phyloP scores from a whole-genome alignment of 2,329 filamentous ascomycete species.

The Fusarium kyushuense region DNA sequence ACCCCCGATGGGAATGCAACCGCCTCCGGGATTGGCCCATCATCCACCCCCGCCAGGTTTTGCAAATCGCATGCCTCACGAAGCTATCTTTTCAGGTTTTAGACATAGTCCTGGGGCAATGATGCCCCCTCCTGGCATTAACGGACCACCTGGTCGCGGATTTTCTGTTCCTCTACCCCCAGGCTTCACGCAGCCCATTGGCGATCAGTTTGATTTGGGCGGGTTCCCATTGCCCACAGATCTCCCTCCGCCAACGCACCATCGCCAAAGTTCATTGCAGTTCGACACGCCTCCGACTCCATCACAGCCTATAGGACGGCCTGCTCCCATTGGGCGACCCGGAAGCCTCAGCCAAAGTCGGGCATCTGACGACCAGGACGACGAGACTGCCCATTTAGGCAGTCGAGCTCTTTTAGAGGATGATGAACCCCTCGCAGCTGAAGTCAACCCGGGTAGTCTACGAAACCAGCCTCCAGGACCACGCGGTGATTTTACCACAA shows the following conservation, averaged over 20 bases:
- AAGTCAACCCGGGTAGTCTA: constrained; percentile 51
- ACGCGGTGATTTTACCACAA: constrained; percentile 56
- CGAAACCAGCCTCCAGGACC: constrained; percentile 66
- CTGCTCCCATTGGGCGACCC: constrained; percentile 88
- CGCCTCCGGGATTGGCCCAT: constrained; percentile 55
- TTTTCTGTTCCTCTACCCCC: constrained; percentile 57
- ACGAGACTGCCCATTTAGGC: constrained; percentile 84
- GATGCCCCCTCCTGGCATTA: constrained; percentile 65
- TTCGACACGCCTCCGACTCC: constrained; percentile 69
- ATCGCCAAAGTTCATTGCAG: constrained; percentile 79
- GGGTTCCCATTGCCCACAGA: constrained; percentile 53
- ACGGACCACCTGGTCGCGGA: constrained; percentile 57
- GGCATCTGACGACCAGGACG: constrained; percentile 68
- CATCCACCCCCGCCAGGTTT: constrained; percentile 60
- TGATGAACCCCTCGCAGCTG: constrained; percentile 64
- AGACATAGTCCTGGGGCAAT: constrained; percentile 61
- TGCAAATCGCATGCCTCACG: constrained; percentile 69
- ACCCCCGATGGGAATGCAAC: constrained; percentile 66
- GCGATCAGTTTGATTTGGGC: constrained; percentile 50
- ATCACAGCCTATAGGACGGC: constrained; percentile 81
- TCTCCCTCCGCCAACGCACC: constrained; percentile 65
- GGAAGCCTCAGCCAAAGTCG: constrained; percentile 75
- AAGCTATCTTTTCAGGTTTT: constrained; percentile 62
- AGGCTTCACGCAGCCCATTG: constrained; percentile 51
- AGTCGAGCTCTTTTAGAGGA: constrained; percentile 90